Evolutionary conservation across 306 rosid species (phyloP).

Genomic region (Elaeagnus macrophylla): DNA sequence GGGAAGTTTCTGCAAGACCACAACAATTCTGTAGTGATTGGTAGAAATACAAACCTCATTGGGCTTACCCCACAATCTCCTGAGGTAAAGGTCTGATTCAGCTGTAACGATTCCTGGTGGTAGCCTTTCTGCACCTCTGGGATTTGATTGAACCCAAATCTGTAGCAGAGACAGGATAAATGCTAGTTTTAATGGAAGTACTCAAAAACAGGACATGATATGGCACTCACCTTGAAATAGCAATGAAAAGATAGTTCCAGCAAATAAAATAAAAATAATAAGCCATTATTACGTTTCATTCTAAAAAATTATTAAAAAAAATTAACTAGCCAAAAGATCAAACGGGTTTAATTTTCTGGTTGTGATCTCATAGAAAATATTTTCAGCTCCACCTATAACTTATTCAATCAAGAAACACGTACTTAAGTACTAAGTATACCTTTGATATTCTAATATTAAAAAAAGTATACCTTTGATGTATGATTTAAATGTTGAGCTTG

Average conservation of each 20-base stretch:
- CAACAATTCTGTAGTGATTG: not conserved
- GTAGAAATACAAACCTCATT: conserved; percentile 69
- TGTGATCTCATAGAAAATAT: no score
- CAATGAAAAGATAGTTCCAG: no score
- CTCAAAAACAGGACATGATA: not conserved
- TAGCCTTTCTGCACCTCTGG: conserved; percentile 87
- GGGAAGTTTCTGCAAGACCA: no score
- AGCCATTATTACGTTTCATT: no score
- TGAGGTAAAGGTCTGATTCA: conserved; percentile 71
- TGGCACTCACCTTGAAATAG: not conserved
- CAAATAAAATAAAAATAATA: no score
- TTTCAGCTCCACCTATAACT: no score
- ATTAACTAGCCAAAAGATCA: no score
- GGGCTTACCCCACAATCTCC: conserved; percentile 94
- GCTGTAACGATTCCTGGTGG: conserved; percentile 75
- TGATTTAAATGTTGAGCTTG: conserved; percentile 26
- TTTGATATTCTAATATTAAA: no score
- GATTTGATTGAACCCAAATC: conserved; percentile 95
- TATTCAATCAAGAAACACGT: no score
- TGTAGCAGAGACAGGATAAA: conserved; percentile 27
- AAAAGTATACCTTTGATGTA: conserved; percentile 51
- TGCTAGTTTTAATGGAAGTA: conserved; percentile 8
- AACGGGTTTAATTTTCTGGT: no score
- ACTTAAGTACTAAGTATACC: no score
- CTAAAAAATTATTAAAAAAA: no score